Percentiles rank a stretch among this genome's conserved stretches.
phyloP scores from a whole-genome alignment of 495 filamentous ascomycete species.

The Neurospora sp. region DNA sequence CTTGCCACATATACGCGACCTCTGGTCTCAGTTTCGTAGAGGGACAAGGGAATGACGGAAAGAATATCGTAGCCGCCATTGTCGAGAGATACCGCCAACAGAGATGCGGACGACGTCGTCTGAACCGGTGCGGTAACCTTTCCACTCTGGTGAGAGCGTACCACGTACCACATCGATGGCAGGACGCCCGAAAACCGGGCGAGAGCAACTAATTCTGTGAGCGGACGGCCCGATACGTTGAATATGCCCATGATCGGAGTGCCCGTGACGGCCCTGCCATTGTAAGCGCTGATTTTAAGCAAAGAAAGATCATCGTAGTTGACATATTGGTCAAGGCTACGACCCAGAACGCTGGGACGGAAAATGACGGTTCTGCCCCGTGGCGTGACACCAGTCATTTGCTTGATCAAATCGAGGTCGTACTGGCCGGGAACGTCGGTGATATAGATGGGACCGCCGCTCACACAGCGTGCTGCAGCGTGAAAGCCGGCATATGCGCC shows the following conservation, averaged over 20 bases:
- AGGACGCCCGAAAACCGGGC: conserved; percentile 62
- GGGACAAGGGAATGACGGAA: conserved; percentile 54
- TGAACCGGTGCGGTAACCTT: conserved; percentile 44
- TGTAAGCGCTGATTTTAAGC: conserved; percentile 70
- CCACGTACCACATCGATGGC: conserved; percentile 46
- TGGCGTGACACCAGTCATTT: conserved; percentile 63
- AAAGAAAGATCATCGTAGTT: conserved; percentile 61
- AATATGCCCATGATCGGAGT: conserved; percentile 76
- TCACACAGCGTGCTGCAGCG: conserved; percentile 79
- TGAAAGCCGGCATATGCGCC: conserved; percentile 74
- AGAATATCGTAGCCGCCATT: conserved; percentile 72
- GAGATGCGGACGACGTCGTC: conserved; percentile 23
- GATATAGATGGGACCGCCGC: conserved; percentile 86
- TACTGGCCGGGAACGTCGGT: conserved; percentile 83
- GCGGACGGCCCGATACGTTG: conserved; percentile 51
- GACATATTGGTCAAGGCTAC: conserved; percentile 60
- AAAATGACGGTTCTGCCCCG: conserved; percentile 65
- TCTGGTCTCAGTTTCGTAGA: conserved; percentile 38
- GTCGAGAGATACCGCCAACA: conserved; percentile 51
- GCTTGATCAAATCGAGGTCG: conserved; percentile 57
- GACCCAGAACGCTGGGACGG: conserved; percentile 60
- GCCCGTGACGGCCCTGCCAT: conserved; percentile 49
- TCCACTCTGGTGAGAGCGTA: conserved; percentile 64
- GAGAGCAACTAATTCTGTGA: conserved; percentile 60
- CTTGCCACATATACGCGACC: conserved; percentile 44